Evolutionary conservation across 352 stramenopile species (phyloP).

Genomic region (Phytophthora aleatoria): DNA sequence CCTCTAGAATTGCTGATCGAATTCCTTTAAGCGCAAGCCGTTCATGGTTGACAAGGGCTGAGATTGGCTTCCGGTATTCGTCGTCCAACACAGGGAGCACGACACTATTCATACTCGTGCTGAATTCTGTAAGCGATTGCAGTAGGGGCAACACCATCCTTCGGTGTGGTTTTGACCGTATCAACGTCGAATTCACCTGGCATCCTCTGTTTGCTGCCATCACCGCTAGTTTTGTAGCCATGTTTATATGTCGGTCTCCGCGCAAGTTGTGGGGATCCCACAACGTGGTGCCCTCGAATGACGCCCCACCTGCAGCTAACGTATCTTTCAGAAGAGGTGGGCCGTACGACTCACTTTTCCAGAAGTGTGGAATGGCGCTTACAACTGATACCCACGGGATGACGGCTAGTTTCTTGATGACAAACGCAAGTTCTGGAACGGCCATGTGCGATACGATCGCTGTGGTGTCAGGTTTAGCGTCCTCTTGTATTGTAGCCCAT

Average conservation of each 20-base stretch:
- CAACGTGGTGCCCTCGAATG: constrained; percentile 2
- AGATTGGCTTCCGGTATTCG: constrained; percentile 41
- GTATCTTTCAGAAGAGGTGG: constrained; percentile 14
- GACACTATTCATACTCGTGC: constrained; percentile 7
- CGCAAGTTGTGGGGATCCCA: constrained; percentile 25
- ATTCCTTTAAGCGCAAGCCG: constrained; percentile 21
- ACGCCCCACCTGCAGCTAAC: neutral
- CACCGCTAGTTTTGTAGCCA: constrained; percentile 8
- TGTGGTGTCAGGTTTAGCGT: neutral
- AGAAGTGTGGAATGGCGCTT: constrained; percentile 12
- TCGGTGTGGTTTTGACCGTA: neutral
- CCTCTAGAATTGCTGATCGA: constrained; percentile 16
- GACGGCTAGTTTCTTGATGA: constrained; percentile 20
- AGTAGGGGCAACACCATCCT: constrained; percentile 5
- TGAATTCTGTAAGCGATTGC: constrained; percentile 14
- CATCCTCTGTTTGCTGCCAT: constrained; percentile 14
- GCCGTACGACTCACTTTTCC: constrained; percentile 20
- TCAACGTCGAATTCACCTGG: neutral
- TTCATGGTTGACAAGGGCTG: constrained; percentile 33
- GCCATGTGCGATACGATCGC: constrained; percentile 8
- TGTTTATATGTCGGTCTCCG: constrained; percentile 7
- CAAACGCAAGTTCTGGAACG: constrained; percentile 30
- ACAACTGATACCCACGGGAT: constrained; percentile 29
- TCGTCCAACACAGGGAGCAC: neutral
- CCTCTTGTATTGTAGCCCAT: constrained; percentile 16